phyloP scores from a whole-genome alignment of 805 yeast species.

The Cyberlindnera bimundalis region DNA sequence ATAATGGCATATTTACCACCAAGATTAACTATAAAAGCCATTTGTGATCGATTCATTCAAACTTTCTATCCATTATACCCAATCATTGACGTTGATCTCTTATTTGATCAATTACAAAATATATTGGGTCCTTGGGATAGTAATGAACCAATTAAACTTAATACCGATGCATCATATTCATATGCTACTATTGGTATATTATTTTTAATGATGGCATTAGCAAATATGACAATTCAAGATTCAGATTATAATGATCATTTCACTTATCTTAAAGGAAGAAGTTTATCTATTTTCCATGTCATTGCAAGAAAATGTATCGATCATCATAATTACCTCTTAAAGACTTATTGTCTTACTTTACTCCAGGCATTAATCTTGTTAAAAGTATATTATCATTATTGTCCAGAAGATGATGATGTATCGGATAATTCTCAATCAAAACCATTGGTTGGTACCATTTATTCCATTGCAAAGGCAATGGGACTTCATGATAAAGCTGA shows the following conservation, averaged over 20 bases:
- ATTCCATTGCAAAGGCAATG: slow-evolving; percentile 49
- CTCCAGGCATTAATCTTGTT: slow-evolving; percentile 49
- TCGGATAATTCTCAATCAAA: slow-evolving; percentile 46
- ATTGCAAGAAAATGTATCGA: slow-evolving; percentile 38
- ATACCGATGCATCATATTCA: slow-evolving; percentile 12
- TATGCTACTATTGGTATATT: slow-evolving; percentile 20
- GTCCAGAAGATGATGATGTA: slow-evolving; percentile 57
- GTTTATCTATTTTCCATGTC: slow-evolving; percentile 3
- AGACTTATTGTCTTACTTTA: slow-evolving; percentile 41
- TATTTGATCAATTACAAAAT: slow-evolving; percentile 12
- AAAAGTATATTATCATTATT: slow-evolving; percentile 43
- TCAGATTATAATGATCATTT: slow-evolving; percentile 12
- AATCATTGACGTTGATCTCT: slow-evolving; percentile 17
- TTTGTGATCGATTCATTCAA: slow-evolving; percentile 22
- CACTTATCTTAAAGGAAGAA: slow-evolving; percentile 1
- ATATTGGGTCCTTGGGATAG: slow-evolving; percentile 2
- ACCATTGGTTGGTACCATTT: slow-evolving; percentile 41
- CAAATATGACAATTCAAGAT: slow-evolving; percentile 15
- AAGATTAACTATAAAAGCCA: slow-evolving; percentile 8
- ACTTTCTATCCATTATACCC: slow-evolving; percentile 24
- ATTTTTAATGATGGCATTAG: slow-evolving; percentile 20
- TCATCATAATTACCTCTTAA: slow-evolving; percentile 44
- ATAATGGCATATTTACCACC: slow-evolving; percentile 18
- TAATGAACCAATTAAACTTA: not conserved
- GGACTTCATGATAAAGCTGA: slow-evolving; percentile 57